Evolutionary conservation across 139 green algal species (phyloP).

Genomic region (Tetraselmis striata): DNA sequence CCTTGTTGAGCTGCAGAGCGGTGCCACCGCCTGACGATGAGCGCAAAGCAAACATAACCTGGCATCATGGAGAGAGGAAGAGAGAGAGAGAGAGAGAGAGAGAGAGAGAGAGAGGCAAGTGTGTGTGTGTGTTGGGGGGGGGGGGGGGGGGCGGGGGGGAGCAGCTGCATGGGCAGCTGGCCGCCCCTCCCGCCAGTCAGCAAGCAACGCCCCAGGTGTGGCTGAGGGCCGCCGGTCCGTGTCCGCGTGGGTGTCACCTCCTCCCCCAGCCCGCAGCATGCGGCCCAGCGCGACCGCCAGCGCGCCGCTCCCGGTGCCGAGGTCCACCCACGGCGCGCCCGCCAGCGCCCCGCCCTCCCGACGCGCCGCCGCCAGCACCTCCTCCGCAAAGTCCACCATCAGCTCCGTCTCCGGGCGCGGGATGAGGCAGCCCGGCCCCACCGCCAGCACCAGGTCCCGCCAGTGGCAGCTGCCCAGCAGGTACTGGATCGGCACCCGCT

Average conservation of each 20-base stretch:
- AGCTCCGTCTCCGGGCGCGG: constrained; percentile 89
- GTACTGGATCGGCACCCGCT: constrained; percentile 85
- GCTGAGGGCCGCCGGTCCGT: too few species aligned
- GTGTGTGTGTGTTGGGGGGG: too few species aligned
- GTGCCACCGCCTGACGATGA: too few species aligned
- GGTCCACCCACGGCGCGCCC: constrained; percentile 63
- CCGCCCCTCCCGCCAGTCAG: too few species aligned
- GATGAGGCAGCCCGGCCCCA: constrained; percentile 76
- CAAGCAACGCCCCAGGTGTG: too few species aligned
- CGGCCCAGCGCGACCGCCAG: constrained; percentile 68
- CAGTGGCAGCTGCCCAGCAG: constrained; percentile 73
- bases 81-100: too few species aligned
- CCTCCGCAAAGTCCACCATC: constrained; percentile 60
- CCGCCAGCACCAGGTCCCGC: constrained; percentile 60
- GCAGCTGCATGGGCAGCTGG: too few species aligned
- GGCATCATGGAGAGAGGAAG: too few species aligned
- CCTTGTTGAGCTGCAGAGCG: too few species aligned
- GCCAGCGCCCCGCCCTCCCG: constrained; percentile 31
- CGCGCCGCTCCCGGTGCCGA: constrained; percentile 87
- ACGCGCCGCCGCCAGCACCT: constrained; percentile 22
- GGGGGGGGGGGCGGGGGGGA: too few species aligned
- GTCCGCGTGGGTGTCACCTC: constrained; percentile 17
- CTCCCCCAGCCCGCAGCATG: constrained; percentile 25
- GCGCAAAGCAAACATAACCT: too few species aligned
- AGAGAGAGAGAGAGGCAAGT: too few species aligned